These are phyloP conservation scores for Neoarthrinium moseri DNA, from an alignment of 2,329 filamentous ascomycete species.

Conservation along the genomic window DNA sequence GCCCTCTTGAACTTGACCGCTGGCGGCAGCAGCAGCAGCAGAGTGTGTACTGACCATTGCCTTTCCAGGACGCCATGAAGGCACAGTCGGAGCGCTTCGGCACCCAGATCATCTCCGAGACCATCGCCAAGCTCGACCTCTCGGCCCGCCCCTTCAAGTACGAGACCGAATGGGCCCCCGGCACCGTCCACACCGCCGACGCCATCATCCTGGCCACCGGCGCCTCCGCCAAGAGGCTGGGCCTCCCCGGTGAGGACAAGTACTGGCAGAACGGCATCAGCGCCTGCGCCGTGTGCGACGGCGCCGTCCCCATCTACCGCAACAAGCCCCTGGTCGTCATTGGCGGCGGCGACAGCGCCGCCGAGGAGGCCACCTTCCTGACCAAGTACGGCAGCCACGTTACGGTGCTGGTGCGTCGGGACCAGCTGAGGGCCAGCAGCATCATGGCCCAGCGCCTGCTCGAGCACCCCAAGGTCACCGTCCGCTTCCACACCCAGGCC, in stretches of 20 bases:
- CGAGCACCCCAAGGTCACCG: constrained; percentile 83
- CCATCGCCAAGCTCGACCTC: constrained; percentile 84
- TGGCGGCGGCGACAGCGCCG: constrained; percentile 92
- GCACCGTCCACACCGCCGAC: constrained; percentile 83
- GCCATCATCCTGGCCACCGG: constrained; percentile 93
- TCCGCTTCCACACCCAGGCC: constrained; percentile 80
- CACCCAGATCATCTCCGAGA: constrained; percentile 90
- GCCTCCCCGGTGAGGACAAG: constrained; percentile 83
- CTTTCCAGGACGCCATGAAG: constrained; percentile 76
- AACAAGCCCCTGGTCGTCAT: constrained; percentile 96
- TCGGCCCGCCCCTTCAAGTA: constrained; percentile 84
- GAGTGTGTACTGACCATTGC: not conserved
- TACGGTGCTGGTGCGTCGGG: constrained; percentile 86
- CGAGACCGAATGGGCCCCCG: constrained; percentile 86
- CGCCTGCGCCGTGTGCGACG: constrained; percentile 96
- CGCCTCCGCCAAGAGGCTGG: constrained; percentile 81
- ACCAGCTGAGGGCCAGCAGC: constrained; percentile 82
- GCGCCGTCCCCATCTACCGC: constrained; percentile 94
- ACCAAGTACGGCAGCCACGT: constrained; percentile 97
- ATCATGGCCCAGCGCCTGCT: constrained; percentile 88
- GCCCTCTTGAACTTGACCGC: not conserved
- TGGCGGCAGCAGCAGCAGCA: not conserved
- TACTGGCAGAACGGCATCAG: constrained; percentile 98
- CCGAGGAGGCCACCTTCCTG: constrained; percentile 95
- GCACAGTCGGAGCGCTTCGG: constrained; percentile 89